Percentiles rank a stretch among this genome's conserved stretches.
Conservation (phyloP, 202 grass and related monocot species). For the Panicum virgatum region DNA sequence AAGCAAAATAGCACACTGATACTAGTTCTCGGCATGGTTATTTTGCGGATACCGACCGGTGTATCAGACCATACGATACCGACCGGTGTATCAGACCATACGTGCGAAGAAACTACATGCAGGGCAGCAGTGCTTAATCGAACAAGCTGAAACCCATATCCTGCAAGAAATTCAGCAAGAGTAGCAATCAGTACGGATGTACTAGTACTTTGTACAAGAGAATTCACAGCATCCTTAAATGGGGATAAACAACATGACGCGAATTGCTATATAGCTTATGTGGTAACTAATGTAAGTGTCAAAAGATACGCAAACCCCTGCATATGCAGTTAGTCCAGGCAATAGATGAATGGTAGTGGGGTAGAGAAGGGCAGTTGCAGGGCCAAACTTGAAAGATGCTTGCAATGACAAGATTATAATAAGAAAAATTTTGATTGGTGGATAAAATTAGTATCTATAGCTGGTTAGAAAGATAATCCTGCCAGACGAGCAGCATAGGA, state of each 20-base stretch:
- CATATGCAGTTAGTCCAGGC: not conserved
- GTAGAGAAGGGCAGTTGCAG: not conserved
- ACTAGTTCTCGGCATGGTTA: not conserved
- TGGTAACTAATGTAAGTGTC: not conserved
- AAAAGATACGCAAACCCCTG: not conserved
- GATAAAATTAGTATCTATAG: not conserved
- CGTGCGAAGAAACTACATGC: not conserved
- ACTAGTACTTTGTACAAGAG: not conserved
- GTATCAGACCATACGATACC: not conserved
- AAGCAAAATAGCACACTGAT: conserved; percentile 10
- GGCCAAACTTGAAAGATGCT: not conserved
- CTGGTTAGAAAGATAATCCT: not conserved
- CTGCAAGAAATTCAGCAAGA: conserved; percentile 38
- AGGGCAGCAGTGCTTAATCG: conserved; percentile 31
- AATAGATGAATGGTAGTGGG: not conserved
- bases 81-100: not conserved
- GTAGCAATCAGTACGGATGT: not conserved
- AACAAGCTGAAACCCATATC: conserved; percentile 74
- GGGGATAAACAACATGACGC: not conserved
- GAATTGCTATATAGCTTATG: not conserved
- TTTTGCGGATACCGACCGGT: not conserved
- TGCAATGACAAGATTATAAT: not conserved
- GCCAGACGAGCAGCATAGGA: not conserved
- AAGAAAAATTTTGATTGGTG: not conserved
- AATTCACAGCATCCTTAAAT: not conserved